Base-by-base conservation (phyloP, 2,329 filamentous ascomycete genomes). In the Cladobotryum mycophilum region DNA sequence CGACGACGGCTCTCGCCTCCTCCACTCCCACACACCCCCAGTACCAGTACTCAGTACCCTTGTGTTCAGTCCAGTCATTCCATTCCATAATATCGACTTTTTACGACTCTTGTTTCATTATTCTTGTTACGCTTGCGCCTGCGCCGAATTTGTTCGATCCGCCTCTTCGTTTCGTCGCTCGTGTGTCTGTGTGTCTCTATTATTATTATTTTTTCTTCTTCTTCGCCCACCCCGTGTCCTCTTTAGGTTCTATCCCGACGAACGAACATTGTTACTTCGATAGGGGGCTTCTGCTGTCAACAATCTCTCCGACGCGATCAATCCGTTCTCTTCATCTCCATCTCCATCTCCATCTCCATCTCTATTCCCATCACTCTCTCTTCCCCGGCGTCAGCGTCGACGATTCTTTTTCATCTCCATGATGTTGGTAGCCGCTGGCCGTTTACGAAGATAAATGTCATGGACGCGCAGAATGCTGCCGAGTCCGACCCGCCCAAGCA, bases 401-500 rank as follows among this genome's bases (percentile, higher is more conserved):
- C 52, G 48, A 48, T 18, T 45, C 45, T 52, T 52, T 55, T 52
- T 58, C 58, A 61, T 62, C 58, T 69, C 74, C 79, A 82, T 72
- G 71, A 82, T 82, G 79, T 74, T 81, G 75, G 72, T 76, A 73
- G 72, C 70, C 71, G 72, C 72, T 67, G 61, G 67, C 65, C 62
- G 63, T 64, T 70, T 67, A 68, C 68, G 65, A 66, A 76, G 76
- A 76, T 81, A 76, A 79, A 80, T 82, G 79, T 75, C 74, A 82
- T 82, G 79, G 79, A 82, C 81, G 79, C 78, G 79, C 79, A 81
- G 73, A 81, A 82, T 82, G 79, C 77, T 76, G 73, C 75, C 72
- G 78, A 79, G 75, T 75, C 76, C 73, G 76, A 77, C 70, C 76
- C 75, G 70, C 76, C 75, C 74, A 81, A 78, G 78, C 76, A 74